A percentile compares a stretch with the other conserved stretches of the same genome.
Evolutionary conservation across 2,329 filamentous ascomycete species (phyloP).

Genomic region (Ascochyta pisi): DNA sequence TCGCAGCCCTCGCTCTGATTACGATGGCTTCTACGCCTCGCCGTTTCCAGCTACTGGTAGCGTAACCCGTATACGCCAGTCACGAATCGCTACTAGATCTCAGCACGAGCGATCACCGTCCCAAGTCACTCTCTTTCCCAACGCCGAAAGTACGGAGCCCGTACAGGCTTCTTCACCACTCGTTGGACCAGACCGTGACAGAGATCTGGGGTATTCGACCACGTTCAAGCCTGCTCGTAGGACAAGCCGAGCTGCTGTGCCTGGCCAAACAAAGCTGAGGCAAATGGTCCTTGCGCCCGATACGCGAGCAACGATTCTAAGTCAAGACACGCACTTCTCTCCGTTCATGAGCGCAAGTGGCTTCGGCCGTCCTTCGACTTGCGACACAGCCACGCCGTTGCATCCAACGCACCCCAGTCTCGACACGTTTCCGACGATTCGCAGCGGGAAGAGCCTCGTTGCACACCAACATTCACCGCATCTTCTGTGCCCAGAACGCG

Average conservation of each 20-base stretch:
- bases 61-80: constrained; percentile 29
- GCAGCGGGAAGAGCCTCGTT: constrained; percentile 5
- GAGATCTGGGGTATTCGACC: constrained; percentile 25
- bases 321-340: constrained; percentile 28
- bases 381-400: constrained; percentile 40
- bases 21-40: constrained; percentile 31
- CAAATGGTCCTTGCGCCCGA: constrained; percentile 44
- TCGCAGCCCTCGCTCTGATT: constrained; percentile 18
- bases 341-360: constrained; percentile 23
- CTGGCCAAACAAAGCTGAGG: constrained; percentile 43
- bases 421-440: constrained; percentile 18
- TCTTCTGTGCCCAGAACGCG: constrained; percentile 39
- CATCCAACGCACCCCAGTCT: constrained; percentile 25
- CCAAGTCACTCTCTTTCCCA: constrained; percentile 30
- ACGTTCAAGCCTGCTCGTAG: constrained; percentile 28
- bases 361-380: constrained; percentile 40
- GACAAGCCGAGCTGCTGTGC: constrained; percentile 38
- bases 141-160: constrained; percentile 19
- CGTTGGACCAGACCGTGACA: constrained; percentile 15
- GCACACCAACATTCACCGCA: constrained; percentile 34
- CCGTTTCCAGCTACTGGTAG: constrained; percentile 32
- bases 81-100: neutral
- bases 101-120: constrained; percentile 32
- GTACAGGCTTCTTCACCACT: constrained; percentile 21
- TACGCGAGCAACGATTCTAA: constrained; percentile 27